phyloP scores from a whole-genome alignment of 306 rosid genomes.

The Medicago ruthenica region DNA sequence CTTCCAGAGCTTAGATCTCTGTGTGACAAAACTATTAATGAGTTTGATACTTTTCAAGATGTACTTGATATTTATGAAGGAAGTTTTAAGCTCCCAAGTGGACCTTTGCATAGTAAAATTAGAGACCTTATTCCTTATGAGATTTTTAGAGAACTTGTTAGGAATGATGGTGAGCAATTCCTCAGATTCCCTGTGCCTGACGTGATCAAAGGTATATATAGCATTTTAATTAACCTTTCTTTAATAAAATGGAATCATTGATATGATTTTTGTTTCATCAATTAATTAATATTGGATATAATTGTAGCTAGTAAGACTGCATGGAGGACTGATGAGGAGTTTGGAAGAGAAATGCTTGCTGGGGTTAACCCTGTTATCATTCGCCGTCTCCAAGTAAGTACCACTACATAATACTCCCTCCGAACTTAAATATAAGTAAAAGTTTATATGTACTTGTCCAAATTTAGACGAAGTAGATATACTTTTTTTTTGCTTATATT shows the following conservation, averaged over 20 bases:
- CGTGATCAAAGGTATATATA: slow-evolving; percentile 70
- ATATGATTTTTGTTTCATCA: not conserved
- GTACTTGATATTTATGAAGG: slow-evolving; percentile 70
- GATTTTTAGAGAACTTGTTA: slow-evolving; percentile 69
- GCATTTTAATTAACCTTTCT: not conserved
- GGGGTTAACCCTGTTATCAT: slow-evolving; percentile 95
- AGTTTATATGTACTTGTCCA: no score
- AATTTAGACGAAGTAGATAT: no score
- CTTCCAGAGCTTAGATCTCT: slow-evolving; percentile 71
- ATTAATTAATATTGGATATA: not conserved
- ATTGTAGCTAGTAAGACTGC: slow-evolving; percentile 71
- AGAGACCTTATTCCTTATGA: slow-evolving; percentile 77
- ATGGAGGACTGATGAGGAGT: slow-evolving; percentile 94
- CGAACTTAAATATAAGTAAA: not conserved
- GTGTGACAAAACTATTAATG: slow-evolving; percentile 79
- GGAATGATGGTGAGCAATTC: slow-evolving; percentile 83
- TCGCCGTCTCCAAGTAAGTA: slow-evolving; percentile 67
- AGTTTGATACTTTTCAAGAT: slow-evolving; percentile 79
- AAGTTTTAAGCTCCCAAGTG: slow-evolving; percentile 63
- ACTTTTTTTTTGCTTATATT: no score
- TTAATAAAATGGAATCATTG: not conserved
- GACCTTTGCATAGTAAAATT: slow-evolving; percentile 48
- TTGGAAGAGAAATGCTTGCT: slow-evolving; percentile 91
- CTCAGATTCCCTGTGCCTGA: slow-evolving; percentile 86
- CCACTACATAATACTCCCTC: slow-evolving; percentile 12